Base-by-base conservation (phyloP, 148 eudicot genomes). In the Agrostemma githago region DNA sequence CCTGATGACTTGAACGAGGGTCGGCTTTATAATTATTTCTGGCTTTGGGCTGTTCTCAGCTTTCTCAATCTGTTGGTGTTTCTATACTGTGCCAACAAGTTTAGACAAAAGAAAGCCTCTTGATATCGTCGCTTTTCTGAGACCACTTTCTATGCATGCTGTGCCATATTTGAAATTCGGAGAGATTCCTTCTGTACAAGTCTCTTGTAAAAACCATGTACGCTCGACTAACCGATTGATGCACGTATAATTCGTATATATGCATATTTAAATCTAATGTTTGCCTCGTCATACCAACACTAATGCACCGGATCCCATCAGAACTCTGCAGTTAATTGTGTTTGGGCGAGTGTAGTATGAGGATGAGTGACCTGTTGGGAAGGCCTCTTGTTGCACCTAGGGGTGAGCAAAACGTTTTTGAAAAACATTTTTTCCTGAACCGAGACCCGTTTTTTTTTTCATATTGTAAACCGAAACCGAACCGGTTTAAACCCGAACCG, bases 31-130 rank as follows among this genome's bases (percentile, higher is more conserved):
- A 85, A 89, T 70, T 89, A 85, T 71, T 89, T 79, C 82, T 85
- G 82, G 84, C 82, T 89, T 1, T 74, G 87, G 82, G 79, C 83
- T 15, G 82, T 82, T 16, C 63, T 89, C 12, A 85, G 90, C 74
- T 86, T 87, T 61, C 46, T 89, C 61, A 89, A 89, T 75, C 71
- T 89, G 39, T 85, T 84, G 1, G 86, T 42, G 8, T 89, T 67
- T 78, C 21, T 89, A 8, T 8, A 82, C 12, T 86, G 84, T 43
- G 84, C 92, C 0, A 80, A 39, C 79, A 85, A 85, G 86, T 89
- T 85, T 51, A 87, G 82, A 8, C 84, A 85, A 62, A 89, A 89
- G 61, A 83, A 66, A 34, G 19, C 42, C 37, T 34, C 61, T 0
- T 26, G 58, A 39, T 4, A 64, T 64, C 19, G 56, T 64, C 19